Base-by-base conservation (phyloP, 2,329 filamentous ascomycete species). In the Cordyceps farinosa region DNA sequence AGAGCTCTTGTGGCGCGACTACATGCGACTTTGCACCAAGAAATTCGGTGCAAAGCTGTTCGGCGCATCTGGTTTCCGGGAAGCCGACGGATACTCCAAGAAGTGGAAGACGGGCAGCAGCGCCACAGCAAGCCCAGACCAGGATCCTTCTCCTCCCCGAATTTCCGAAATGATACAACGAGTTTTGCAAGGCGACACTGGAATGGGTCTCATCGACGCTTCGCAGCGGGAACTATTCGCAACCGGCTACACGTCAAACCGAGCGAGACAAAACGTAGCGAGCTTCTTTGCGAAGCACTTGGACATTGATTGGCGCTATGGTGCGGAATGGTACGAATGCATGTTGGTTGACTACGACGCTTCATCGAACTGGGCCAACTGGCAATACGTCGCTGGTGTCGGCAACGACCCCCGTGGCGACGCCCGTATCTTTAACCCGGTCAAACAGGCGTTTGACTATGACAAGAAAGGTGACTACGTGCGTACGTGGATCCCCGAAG, bases 311-410 rank as follows among this genome's bases (percentile, higher is more conserved):
- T 95, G 91, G 91, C 84, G 90, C 0, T 81, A 90, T 15, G 91
- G 90, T 0, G 91, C 90, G 0, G 90, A 93, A 72, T 94, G 89
- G 89, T 94, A 93, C 70, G 90, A 94, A 72, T 85, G 83, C 71
- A 78, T 90, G 70, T 80, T 93, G 3, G 79, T 88, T 36, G 91
- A 95, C 71, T 92, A 93, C 71, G 90, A 94, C 68, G 82, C 90
- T 0, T 86, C 84, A 15, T 89, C 83, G 64, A 93, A 93, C 68
- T 94, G 90, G 90, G 87, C 87, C 10, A 92, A 92, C 69, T 93
- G 90, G 90, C 90, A 92, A 73, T 94, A 94, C 65, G 85, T 91
- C 0, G 83, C 90, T 0, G 90, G 90, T 0, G 89, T 94, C 0
- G 90, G 91, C 8, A 93, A 92, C 67, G 90, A 94, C 67, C 90